Evolutionary conservation across 768 basidiomycete species (phyloP).

Genomic region (Ephemerocybe angulata): DNA sequence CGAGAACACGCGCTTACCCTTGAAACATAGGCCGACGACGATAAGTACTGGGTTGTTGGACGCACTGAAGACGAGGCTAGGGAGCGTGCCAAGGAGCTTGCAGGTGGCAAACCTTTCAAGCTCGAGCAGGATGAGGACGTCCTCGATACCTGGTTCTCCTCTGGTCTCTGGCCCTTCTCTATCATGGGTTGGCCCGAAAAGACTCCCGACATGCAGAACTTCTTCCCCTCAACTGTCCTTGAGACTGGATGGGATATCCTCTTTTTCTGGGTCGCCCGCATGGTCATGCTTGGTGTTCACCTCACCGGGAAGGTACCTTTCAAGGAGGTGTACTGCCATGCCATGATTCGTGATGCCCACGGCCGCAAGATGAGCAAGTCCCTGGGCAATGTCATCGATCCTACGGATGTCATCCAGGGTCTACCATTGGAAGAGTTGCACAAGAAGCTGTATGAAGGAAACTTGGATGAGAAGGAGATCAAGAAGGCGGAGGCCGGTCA

Average conservation of each 20-base stretch:
- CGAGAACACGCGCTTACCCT: too few relatives aligned
- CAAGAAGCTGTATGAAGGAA: slow-evolving; percentile 83
- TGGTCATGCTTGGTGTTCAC: slow-evolving; percentile 89
- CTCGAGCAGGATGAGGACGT: slow-evolving; percentile 96
- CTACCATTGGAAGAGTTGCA: slow-evolving; percentile 75
- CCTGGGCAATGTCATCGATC: slow-evolving; percentile 96
- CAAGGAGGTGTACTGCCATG: slow-evolving; percentile 93
- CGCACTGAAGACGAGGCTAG: slow-evolving; percentile 74
- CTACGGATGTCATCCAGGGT: slow-evolving; percentile 91
- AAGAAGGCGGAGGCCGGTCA: slow-evolving; percentile 88
- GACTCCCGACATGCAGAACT: slow-evolving; percentile 74
- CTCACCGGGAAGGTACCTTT: slow-evolving; percentile 93
- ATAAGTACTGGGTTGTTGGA: slow-evolving; percentile 89
- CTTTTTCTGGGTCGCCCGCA: slow-evolving; percentile 99
- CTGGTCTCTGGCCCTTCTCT: slow-evolving; percentile 95
- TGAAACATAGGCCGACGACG: slow-evolving; percentile 67
- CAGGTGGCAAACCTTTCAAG: slow-evolving; percentile 61
- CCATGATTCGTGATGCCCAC: slow-evolving; percentile 98
- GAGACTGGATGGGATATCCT: slow-evolving; percentile 99
- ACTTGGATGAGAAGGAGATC: slow-evolving; percentile 91
- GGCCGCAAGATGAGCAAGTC: slow-evolving; percentile 99
- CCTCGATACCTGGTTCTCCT: slow-evolving; percentile 99
- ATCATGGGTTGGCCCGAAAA: slow-evolving; percentile 98
- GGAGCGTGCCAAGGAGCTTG: slow-evolving; percentile 66
- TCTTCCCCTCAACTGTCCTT: slow-evolving; percentile 87